Base-by-base conservation (phyloP, 805 yeast species). In the Saturnispora silvae region DNA sequence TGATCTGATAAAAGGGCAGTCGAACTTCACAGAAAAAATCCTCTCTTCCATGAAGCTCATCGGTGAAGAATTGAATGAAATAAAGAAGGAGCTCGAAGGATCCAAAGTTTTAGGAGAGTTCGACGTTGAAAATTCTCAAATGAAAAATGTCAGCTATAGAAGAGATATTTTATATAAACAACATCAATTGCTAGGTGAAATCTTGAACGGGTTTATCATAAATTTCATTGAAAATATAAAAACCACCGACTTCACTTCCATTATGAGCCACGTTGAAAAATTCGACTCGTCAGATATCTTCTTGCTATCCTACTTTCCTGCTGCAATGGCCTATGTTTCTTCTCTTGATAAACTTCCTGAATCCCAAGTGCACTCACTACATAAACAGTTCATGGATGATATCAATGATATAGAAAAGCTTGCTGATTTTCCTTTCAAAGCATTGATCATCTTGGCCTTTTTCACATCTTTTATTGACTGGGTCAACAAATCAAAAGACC, bases 131-230 rank as follows among this genome's bases (percentile, higher is more conserved):
- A 47, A 64, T 16, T 56, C 60, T 5, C 69, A 74, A 40, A 62
- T 64, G 33, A 67, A 74, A 34, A 60, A 64, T 16, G 54, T 80
- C 25, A 65, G 64, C 26, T 77, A 70, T 48, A 70, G 81, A 50
- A 72, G 85, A 44, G 73, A 71, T 39, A 75, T 74, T 44, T 61
- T 83, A 20, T 67, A 74, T 36, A 64, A 63, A 34, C 77, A 78
- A 47, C 92, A 86, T 53, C 94, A 84, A 48, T 51, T 67, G 2
- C 57, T 87, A 38, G 78, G 87, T 31, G 81, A 77, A 52, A 63
- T 83, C 1, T 60, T 80, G 5, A 72, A 55, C 46, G 77, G 80
- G 3, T 54, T 72, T 31, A 60, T 68, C 6, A 60, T 28, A 6
- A 28, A 26, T n/a, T 40, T 37, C 18, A 61, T 20, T 7, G 15